A percentile compares a stretch with the other conserved stretches of the same genome.
Evolutionary conservation across 495 filamentous ascomycete species (phyloP).

Genomic region (Amniculicola lignicola): DNA sequence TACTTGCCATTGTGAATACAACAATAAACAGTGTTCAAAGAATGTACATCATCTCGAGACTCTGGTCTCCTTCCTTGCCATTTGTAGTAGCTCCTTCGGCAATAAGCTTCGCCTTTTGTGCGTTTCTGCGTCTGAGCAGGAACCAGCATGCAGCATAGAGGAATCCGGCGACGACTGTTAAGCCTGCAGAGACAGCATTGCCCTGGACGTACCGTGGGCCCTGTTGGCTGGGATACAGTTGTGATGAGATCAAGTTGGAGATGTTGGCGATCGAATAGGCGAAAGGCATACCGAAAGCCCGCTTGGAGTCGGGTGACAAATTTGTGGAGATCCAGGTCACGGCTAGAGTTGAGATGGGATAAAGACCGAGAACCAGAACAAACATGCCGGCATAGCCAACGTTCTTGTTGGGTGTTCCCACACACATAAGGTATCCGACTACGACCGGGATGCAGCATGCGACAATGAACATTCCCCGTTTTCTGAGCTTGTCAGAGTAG

Average conservation of each 20-base stretch:
- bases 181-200: neutral
- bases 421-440: slow-evolving; percentile 15
- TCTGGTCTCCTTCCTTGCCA: neutral
- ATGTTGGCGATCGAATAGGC: slow-evolving; percentile 2
- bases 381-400: slow-evolving; percentile 33
- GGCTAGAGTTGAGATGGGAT: neutral
- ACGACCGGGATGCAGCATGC: slow-evolving; percentile 3
- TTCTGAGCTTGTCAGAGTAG: slow-evolving; percentile 13
- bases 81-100: neutral
- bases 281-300: neutral
- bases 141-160: slow-evolving; percentile 1
- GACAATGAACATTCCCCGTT: slow-evolving; percentile 6
- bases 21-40: no score
- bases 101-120: slow-evolving; percentile 2
- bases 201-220: slow-evolving; percentile 1
- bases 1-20: no score
- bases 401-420: slow-evolving; percentile 12
- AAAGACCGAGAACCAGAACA: slow-evolving; percentile 23
- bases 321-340: neutral
- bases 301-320: slow-evolving; percentile 2
- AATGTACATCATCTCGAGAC: neutral
- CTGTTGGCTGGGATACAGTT: slow-evolving; percentile 1
- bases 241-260: neutral
- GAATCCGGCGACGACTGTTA: neutral
- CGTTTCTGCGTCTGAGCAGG: neutral